These are phyloP conservation scores for Phialophora tarda DNA, from an alignment of 2,329 filamentous ascomycete species.

Conservation along the genomic window DNA sequence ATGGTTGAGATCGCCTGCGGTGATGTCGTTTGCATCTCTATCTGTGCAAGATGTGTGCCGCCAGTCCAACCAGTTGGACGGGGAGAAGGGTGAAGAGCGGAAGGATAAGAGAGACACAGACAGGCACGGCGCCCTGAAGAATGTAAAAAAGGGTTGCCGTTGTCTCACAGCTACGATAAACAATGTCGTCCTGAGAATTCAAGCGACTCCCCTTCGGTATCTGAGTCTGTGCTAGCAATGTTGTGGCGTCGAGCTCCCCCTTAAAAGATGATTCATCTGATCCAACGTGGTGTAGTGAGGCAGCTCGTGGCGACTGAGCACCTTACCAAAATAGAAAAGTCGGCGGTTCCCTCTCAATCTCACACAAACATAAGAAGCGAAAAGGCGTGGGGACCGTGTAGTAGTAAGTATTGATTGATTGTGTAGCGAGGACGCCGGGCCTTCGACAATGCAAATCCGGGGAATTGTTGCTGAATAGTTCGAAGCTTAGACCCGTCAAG, in stretches of 20 bases:
- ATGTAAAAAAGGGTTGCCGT: conserved; percentile 7
- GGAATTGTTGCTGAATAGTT: conserved; percentile 10
- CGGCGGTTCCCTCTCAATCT: conserved; percentile 6
- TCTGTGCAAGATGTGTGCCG: not conserved
- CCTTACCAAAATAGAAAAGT: conserved; percentile 9
- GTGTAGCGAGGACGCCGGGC: conserved; percentile 4
- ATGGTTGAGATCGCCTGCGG: not conserved
- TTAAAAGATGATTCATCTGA: conserved; percentile 5
- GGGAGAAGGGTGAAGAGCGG: conserved; percentile 1
- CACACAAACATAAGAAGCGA: conserved; percentile 1
- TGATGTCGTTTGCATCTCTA: not conserved
- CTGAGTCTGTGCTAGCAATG: not conserved
- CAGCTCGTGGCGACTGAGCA: not conserved
- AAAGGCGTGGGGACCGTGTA: not conserved
- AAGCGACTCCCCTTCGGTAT: not conserved
- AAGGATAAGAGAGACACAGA: not conserved
- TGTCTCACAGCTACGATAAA: conserved; percentile 3
- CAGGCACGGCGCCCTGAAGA: not conserved
- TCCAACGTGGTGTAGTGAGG: not conserved
- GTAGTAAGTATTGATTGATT: too few species aligned
- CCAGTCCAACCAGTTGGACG: conserved; percentile 17
- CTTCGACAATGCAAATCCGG: conserved; percentile 13
- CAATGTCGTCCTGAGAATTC: not conserved
- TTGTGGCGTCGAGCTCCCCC: conserved; percentile 5
- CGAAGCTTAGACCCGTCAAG: conserved; percentile 2